phyloP scores from a whole-genome alignment of 1,284 basidiomycete genomes.

The Peniophora sp. region DNA sequence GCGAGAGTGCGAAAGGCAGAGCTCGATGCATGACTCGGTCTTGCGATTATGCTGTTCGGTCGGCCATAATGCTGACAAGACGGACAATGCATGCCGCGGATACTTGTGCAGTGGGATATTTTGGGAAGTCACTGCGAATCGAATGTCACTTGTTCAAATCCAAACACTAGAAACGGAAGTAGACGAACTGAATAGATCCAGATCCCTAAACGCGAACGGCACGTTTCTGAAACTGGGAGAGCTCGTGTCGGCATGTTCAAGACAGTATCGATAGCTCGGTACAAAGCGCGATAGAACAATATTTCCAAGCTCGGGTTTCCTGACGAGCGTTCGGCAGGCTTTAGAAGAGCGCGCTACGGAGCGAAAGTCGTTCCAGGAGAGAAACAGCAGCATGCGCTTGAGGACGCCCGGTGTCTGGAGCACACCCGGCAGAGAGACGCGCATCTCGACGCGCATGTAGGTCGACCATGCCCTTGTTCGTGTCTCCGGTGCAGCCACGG shows the following conservation, averaged over 20 bases:
- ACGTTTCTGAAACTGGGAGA: conserved; percentile 32
- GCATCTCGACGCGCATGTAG: no score
- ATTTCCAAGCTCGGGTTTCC: conserved; percentile 33
- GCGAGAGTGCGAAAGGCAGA: conserved; percentile 61
- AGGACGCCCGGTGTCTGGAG: conserved; percentile 36
- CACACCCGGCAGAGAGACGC: conserved; percentile 15
- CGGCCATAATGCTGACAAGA: conserved; percentile 31
- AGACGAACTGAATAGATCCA: conserved; percentile 54
- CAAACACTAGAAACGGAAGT: conserved; percentile 2
- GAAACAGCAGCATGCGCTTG: conserved; percentile 29
- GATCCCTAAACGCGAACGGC: conserved; percentile 44
- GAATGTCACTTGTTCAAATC: conserved; percentile 6
- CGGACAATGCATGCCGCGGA: conserved; percentile 47
- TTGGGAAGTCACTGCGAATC: conserved; percentile 51
- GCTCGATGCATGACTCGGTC: conserved; percentile 32
- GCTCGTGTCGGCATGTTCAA: conserved; percentile 30
- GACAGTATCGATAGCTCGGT: conserved; percentile 42
- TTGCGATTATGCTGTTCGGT: conserved; percentile 27
- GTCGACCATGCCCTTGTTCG: no score
- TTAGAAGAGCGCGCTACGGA: conserved; percentile 44
- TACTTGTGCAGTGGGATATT: conserved; percentile 50
- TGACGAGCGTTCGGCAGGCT: conserved; percentile 37
- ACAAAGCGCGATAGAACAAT: conserved; percentile 51
- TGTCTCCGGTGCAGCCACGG: no score
- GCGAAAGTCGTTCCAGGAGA: conserved; percentile 48